Evolutionary conservation across 2,329 filamentous ascomycete genomes (phyloP), one percentile per base, ranked within the genome.

Genomic region (Akanthomyces uredinophilus): DNA sequence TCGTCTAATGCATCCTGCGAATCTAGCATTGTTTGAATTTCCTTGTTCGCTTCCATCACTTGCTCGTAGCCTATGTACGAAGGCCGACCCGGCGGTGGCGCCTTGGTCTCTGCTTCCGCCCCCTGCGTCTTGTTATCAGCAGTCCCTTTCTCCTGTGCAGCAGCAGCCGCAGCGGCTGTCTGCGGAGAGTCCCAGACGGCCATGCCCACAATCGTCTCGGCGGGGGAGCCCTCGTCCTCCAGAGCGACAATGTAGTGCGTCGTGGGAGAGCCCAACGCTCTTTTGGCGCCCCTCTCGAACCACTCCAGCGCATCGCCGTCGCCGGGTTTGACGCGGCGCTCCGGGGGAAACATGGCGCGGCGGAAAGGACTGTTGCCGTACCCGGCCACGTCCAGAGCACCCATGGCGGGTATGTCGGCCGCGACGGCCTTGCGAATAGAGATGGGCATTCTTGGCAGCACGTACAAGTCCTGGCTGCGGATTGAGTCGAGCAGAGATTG

Each of bases 1-100:
- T 49, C n/a, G 20, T 47, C 67, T 65, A 65, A 20, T 27, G 8
- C 14, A 37, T 57, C 29, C 29, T 57, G 54, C 10, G 43, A 13
- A 6, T 22, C 54, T 8, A 47, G 29, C 54, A 57, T 47, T 14
- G 14, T 22, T 10, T 47, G 5, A 11, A 49, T 47, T 18, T 57
- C 54, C 27, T 20, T 11, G 43, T 49, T 57, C 11, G 54, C 54
- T 10, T 16, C 43, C 54, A 57, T 49, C 39, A 57, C 54, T 4
- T 6, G 14, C 41, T 57, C 54, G 29, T 57, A 57, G 54, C 43
- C 54, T 24, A 57, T 47, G 7, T 57, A 57, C 27, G 43, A 49
- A 10, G 54, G 54, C 43, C 49, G 10, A 13, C 54, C 54, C 16
- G 43, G 27, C 43, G 54, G 54, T 5, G 43, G 54, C 10, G 43